Evolutionary conservation across 768 basidiomycete genomes (phyloP), one percentile per base, ranked within the genome.

Genomic region (Gymnopilus junonius): DNA sequence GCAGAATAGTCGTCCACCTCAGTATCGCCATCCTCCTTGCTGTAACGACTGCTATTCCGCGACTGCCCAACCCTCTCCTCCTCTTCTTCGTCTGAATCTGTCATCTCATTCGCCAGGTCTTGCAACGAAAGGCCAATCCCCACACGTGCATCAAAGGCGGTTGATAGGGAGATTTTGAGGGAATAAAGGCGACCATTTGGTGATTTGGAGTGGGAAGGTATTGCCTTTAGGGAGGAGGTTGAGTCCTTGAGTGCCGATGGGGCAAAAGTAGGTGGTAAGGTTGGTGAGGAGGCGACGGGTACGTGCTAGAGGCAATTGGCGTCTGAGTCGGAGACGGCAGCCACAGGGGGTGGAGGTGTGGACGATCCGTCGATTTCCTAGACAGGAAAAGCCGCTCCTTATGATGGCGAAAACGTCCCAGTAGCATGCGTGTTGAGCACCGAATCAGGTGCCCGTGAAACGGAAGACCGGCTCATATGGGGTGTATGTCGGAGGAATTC

Each of bases 61-160:
- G 35, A 11, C 34, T 54, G 17, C 55, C 35, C 14, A 6, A 31
- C 55, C 59, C 35, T 54, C 51, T 65, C 25, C 20, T 74, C 51
- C 51, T 65, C 25, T 21, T 74, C 73, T 2, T 70, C 67, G 27
- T 77, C 76, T 0, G 68, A 69, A 55, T 74, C 77, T 1, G 70
- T 74, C 14, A 69, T 75, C 3, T 77, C 81, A 64, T 76, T 69
- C 39, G 77, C 74, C 69, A 85, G 73, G 39, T 80, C 81, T 65
- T 86, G 85, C 57, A 93, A 74, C 1, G 87, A 87, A 34, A 92
- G 74, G 1, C 91, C 91, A 39, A 92, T 92, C 0, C 87, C 91
- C 1, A 84, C 77, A 55, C 86, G 84, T 3, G 85, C 89, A 61
- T 90, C 89, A 2, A 84, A 85, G 58, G 72, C 79, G 32, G 57